Evolutionary conservation across 257 asterid species (phyloP), one percentile per base, ranked within the genome.

Genomic region (Solanum appendiculatum): DNA sequence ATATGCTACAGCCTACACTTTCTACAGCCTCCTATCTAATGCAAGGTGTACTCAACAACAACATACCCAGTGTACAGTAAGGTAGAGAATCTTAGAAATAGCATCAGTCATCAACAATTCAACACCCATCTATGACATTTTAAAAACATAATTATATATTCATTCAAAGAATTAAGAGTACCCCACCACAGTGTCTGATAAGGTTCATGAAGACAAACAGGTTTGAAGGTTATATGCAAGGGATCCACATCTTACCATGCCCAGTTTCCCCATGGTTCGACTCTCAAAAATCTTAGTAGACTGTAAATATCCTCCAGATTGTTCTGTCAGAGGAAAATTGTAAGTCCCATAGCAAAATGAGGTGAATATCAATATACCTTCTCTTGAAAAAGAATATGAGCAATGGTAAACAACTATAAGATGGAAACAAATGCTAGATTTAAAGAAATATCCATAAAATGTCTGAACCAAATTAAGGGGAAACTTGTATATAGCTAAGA

Each of bases 201-300:
- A 48, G 44, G 25, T 80, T 16, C 68, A 48, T 31, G 66, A 48
- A 13, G 20, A 80, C 44, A 83, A 66, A 20, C 83, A 86, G 15
- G 46, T 60, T 75, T 33, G 86, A 51, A 80, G 42, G 46, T 77
- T 89, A 88, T 88, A 54, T 74, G 64, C 58, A 72, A 64, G 82
- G 90, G 82, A 82, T 29, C 34, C 75, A 88, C 85, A 91, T 83
- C 93, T 88, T 92, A 97, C 99, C 99, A 97, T 21, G 96, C 98
- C 99, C 99, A 97, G 92, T 93, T 97, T 91, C 98, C 95, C 99
- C 99, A 97, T 39, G 99, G 99, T 89, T 97, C 99, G 90, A 97
- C 91, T 93, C 95, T 96, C 92, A 97, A 91, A 93, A 94, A 97
- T 70, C 98, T 97, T 89, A 97, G 98, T 86, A 97, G 98, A 89